A percentile compares a stretch with the other conserved stretches of the same genome.
Conservation (phyloP, 768 basidiomycete species). For the Mycena venus region DNA sequence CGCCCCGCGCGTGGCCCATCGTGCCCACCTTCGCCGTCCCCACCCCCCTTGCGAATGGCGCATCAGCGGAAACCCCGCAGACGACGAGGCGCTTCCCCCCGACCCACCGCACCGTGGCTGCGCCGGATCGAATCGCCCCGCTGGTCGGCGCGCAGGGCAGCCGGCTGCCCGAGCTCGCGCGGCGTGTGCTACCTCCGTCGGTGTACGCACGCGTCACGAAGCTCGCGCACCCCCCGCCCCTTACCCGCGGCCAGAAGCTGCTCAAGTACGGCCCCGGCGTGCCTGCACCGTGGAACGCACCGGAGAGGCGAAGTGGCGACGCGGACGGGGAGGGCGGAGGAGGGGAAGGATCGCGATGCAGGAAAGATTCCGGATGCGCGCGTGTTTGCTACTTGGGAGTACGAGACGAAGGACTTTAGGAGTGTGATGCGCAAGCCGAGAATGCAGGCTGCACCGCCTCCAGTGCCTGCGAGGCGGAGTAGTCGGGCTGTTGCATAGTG, state of each 20-base stretch:
- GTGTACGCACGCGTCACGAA: constrained; percentile 73
- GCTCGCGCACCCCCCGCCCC: constrained; percentile 74
- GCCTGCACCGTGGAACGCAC: constrained; percentile 68
- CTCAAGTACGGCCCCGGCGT: constrained; percentile 63
- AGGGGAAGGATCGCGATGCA: constrained; percentile 47
- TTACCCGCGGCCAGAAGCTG: constrained; percentile 64
- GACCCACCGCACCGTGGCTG: constrained; percentile 58
- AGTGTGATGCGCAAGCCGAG: constrained; percentile 43
- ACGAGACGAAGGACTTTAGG: constrained; percentile 63
- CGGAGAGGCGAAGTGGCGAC: constrained; percentile 47
- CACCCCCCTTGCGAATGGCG: constrained; percentile 44
- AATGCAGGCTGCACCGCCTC: not conserved
- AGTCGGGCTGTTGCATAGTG: constrained; percentile 25
- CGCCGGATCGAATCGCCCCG: constrained; percentile 68
- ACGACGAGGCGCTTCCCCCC: constrained; percentile 55
- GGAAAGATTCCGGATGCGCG: constrained; percentile 63
- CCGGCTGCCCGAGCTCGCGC: constrained; percentile 75
- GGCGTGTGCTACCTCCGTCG: constrained; percentile 73
- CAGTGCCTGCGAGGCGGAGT: constrained; percentile 2
- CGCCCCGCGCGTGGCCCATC: constrained; percentile 73
- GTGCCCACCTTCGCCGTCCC: constrained; percentile 77
- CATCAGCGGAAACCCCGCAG: constrained; percentile 34
- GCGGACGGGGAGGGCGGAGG: constrained; percentile 42
- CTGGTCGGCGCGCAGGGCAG: constrained; percentile 74
- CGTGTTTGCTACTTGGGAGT: constrained; percentile 71